phyloP scores from a whole-genome alignment of 1,139 yeast species.

The Magnusiomyces fungicola region DNA sequence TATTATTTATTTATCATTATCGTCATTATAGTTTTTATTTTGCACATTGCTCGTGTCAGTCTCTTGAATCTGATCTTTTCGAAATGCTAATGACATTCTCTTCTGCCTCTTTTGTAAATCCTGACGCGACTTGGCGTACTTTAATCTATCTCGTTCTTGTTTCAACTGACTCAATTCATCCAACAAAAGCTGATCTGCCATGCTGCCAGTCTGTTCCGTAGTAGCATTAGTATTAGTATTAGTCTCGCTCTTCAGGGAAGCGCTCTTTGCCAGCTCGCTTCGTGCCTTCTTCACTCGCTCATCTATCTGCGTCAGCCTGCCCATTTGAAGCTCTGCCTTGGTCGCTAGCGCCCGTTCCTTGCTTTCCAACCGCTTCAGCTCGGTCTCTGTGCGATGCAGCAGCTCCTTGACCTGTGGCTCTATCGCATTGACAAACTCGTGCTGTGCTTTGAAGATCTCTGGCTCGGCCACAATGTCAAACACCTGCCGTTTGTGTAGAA shows the following conservation, averaged over 20 bases:
- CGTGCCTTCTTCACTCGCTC: constrained; percentile 7
- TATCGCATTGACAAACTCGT: constrained; percentile 24
- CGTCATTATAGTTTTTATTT: not conserved
- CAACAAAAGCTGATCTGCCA: constrained; percentile 14
- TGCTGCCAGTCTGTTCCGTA: constrained; percentile 3
- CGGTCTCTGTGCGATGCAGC: constrained; percentile 22
- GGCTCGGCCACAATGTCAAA: constrained; percentile 29
- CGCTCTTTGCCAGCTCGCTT: too few relatives aligned
- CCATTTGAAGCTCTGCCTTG: constrained; percentile 26
- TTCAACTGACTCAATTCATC: constrained; percentile 7
- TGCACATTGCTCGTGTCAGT: not conserved
- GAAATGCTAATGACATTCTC: constrained; percentile 13
- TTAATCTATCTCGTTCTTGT: constrained; percentile 33
- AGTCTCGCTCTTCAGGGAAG: too few relatives aligned
- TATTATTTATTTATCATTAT: too few relatives aligned
- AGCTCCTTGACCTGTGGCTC: constrained; percentile 26
- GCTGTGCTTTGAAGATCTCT: constrained; percentile 23
- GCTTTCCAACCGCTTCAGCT: constrained; percentile 24
- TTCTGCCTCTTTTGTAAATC: constrained; percentile 27
- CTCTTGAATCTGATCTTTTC: not conserved
- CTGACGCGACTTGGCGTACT: constrained; percentile 30
- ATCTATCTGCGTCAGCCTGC: constrained; percentile 15
- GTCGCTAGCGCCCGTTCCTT: constrained; percentile 22
- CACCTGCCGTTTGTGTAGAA: constrained; percentile 15
- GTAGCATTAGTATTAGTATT: not conserved